phyloP scores from a whole-genome alignment of 2,329 filamentous ascomycete genomes.

The Nannizziopsis arthrosporioides region DNA sequence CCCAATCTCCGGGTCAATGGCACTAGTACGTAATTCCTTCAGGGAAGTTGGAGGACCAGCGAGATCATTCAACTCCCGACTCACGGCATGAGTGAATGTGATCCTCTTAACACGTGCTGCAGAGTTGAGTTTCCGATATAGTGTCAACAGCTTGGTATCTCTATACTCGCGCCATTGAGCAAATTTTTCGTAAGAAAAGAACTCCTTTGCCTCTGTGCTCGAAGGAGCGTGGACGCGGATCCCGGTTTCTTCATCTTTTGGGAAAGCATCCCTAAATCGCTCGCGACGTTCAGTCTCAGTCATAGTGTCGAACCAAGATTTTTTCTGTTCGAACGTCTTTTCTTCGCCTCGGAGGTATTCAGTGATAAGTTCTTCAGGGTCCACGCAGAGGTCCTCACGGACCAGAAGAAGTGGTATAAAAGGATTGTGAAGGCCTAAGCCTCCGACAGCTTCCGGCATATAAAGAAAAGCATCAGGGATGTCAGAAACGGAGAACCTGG shows the following conservation, averaged over 20 bases:
- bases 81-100: constrained; percentile 14
- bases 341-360: constrained; percentile 12
- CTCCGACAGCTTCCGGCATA: constrained; percentile 37
- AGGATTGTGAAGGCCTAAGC: constrained; percentile 38
- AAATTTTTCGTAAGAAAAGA: constrained; percentile 30
- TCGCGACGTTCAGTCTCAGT: constrained; percentile 11
- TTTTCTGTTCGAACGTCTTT: too few species aligned
- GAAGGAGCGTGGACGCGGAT: constrained; percentile 11
- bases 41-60: not conserved
- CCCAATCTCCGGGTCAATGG: constrained; percentile 20
- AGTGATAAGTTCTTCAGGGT: constrained; percentile 20
- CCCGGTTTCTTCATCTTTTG: constrained; percentile 13
- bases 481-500: constrained; percentile 37
- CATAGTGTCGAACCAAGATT: constrained; percentile 16
- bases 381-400: constrained; percentile 21
- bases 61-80: not conserved
- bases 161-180: constrained; percentile 23
- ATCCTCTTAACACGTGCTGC: constrained; percentile 19
- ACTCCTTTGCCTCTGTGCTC: constrained; percentile 15
- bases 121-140: constrained; percentile 21
- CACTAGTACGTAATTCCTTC: constrained; percentile 16
- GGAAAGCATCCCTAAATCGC: constrained; percentile 11
- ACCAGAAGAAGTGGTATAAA: constrained; percentile 35
- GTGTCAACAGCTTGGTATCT: constrained; percentile 12
- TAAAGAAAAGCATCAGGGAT: constrained; percentile 39